Conservation (phyloP, 306 rosid genomes). For the Leucaena leucocephala region DNA sequence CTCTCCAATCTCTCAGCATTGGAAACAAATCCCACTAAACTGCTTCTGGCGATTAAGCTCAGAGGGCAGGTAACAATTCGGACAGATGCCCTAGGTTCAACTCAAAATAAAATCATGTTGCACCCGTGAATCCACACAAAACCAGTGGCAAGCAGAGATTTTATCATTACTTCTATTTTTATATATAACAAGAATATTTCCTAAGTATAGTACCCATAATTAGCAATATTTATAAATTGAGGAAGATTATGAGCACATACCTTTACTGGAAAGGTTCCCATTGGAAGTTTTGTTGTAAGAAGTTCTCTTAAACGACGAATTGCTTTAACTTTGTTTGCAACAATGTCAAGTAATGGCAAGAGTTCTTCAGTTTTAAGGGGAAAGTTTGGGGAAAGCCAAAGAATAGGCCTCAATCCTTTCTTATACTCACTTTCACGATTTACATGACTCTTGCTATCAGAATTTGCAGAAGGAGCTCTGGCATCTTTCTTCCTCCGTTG, state of each 20-base stretch:
- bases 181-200: background rate
- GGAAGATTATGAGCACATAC: constrained; percentile 50
- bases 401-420: constrained; percentile 93
- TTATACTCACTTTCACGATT: constrained; percentile 88
- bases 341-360: constrained; percentile 92
- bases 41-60: background rate
- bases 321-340: constrained; percentile 97
- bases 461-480: constrained; percentile 49
- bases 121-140: background rate
- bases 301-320: constrained; percentile 96
- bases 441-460: constrained; percentile 67
- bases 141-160: background rate
- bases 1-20: background rate
- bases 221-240: constrained; percentile 28
- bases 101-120: constrained; percentile 2
- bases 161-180: background rate
- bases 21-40: background rate
- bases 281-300: constrained; percentile 94
- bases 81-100: background rate
- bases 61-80: background rate
- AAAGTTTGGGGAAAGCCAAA: constrained; percentile 94
- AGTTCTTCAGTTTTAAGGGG: constrained; percentile 88
- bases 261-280: constrained; percentile 98
- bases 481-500: constrained; percentile 69
- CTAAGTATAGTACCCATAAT: background rate